Evolutionary conservation across 2,329 filamentous ascomycete species (phyloP).

Genomic region (Plenodomus lindquistii): DNA sequence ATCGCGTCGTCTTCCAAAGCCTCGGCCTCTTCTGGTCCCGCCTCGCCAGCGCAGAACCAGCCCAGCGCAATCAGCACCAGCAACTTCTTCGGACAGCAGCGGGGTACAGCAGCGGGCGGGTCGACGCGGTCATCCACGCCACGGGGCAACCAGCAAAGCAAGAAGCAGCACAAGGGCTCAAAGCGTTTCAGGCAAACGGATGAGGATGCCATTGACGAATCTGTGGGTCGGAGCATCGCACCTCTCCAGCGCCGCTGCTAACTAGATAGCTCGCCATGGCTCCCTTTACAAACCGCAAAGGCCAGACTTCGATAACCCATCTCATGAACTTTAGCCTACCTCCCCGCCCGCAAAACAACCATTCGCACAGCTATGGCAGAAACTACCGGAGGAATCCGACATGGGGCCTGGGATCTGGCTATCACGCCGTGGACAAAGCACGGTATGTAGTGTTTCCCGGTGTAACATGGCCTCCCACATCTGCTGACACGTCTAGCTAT

Average conservation of each 20-base stretch:
- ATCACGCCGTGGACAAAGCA: slow-evolving; percentile 89
- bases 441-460: slow-evolving; percentile 55
- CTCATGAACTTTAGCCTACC: slow-evolving; percentile 89
- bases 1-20: slow-evolving; percentile 49
- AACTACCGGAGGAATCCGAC: slow-evolving; percentile 68
- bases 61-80: slow-evolving; percentile 48
- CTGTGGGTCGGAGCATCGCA: slow-evolving; percentile 56
- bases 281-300: slow-evolving; percentile 72
- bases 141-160: slow-evolving; percentile 74
- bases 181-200: slow-evolving; percentile 73
- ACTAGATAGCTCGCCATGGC: slow-evolving; percentile 61
- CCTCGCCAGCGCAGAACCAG: slow-evolving; percentile 50
- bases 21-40: slow-evolving; percentile 40
- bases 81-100: slow-evolving; percentile 50
- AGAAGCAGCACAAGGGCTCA: slow-evolving; percentile 83
- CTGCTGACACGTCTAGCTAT: slow-evolving; percentile 57
- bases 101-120: slow-evolving; percentile 46
- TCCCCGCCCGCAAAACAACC: slow-evolving; percentile 67
- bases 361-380: slow-evolving; percentile 58
- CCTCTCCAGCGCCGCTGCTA: slow-evolving; percentile 5
- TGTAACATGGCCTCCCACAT: background rate
- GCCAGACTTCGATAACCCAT: slow-evolving; percentile 96
- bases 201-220: slow-evolving; percentile 87
- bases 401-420: slow-evolving; percentile 85
- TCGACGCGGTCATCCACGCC: slow-evolving; percentile 52